A percentile compares a stretch with the other conserved stretches of the same genome.
Evolutionary conservation across 2,329 filamentous ascomycete genomes (phyloP).

Genomic region (Trichoderma koningiopsis): DNA sequence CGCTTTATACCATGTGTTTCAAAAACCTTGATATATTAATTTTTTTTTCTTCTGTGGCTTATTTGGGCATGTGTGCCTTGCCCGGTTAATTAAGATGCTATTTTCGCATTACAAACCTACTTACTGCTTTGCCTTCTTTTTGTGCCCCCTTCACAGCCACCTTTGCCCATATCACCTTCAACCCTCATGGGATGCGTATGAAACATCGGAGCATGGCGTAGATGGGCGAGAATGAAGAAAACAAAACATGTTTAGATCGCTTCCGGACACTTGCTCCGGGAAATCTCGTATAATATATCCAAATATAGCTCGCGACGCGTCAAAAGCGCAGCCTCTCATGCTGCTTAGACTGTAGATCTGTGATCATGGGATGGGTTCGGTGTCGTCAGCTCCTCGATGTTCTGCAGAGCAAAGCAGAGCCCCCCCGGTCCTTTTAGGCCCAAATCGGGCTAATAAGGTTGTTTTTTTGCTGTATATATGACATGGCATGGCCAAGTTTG

Average conservation of each 20-base stretch:
- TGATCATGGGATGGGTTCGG: not conserved
- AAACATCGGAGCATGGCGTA: not conserved
- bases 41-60: not conserved
- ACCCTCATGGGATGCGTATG: not conserved
- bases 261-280: conserved; percentile 10
- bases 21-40: not conserved
- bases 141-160: not conserved
- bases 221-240: not conserved
- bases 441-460: conserved; percentile 7
- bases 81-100: not conserved
- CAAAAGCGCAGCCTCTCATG: not conserved
- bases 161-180: not conserved
- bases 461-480: conserved; percentile 4
- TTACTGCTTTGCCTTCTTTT: too few species aligned
- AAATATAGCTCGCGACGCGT: conserved; percentile 7
- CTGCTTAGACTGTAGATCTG: not conserved
- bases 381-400: conserved; percentile 14
- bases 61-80: not conserved
- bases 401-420: not conserved
- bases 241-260: not conserved
- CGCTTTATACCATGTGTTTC: not conserved
- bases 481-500: conserved; percentile 4
- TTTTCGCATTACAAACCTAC: not conserved
- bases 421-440: not conserved
- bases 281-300: conserved; percentile 10